Evolutionary conservation across 768 basidiomycete species (phyloP).

Genomic region (Leccinum longicurvipes): DNA sequence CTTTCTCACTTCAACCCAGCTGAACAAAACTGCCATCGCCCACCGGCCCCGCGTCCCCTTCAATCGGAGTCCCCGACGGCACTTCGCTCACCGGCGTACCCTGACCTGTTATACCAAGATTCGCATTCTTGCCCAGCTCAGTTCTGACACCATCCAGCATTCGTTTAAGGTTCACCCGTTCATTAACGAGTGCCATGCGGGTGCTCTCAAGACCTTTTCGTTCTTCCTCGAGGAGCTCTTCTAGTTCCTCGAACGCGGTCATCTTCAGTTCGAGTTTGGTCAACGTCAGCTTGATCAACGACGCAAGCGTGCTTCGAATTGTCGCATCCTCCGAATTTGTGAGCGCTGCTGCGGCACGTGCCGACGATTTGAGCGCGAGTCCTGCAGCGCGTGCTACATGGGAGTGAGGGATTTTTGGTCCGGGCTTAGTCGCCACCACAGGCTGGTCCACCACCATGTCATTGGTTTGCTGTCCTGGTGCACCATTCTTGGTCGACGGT

Average conservation of each 20-base stretch:
- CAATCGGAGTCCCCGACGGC: constrained; percentile 39
- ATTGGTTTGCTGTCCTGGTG: constrained; percentile 25
- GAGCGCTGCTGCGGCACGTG: constrained; percentile 76
- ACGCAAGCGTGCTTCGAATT: constrained; percentile 74
- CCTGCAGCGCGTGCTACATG: constrained; percentile 79
- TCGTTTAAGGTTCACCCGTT: constrained; percentile 68
- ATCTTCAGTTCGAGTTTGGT: constrained; percentile 95
- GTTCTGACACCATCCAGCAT: constrained; percentile 64
- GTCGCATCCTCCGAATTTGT: constrained; percentile 81
- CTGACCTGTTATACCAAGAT: constrained; percentile 57
- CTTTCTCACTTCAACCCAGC: constrained; percentile 33
- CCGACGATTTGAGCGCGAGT: constrained; percentile 85
- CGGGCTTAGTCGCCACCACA: constrained; percentile 27
- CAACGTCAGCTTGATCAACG: constrained; percentile 78
- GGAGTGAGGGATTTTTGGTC: constrained; percentile 55
- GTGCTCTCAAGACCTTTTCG: constrained; percentile 80
- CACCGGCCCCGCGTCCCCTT: constrained; percentile 54
- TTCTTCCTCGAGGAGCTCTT: constrained; percentile 89
- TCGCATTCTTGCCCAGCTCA: constrained; percentile 58
- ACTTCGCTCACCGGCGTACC: constrained; percentile 58
- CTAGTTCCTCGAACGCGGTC: constrained; percentile 91
- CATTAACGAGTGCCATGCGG: constrained; percentile 73
- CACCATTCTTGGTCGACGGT: constrained; percentile 11
- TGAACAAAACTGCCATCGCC: constrained; percentile 53
- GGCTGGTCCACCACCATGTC: constrained; percentile 49